Evolutionary conservation across 1,284 basidiomycete genomes (phyloP).

Genomic region (Ganoderma sinense): DNA sequence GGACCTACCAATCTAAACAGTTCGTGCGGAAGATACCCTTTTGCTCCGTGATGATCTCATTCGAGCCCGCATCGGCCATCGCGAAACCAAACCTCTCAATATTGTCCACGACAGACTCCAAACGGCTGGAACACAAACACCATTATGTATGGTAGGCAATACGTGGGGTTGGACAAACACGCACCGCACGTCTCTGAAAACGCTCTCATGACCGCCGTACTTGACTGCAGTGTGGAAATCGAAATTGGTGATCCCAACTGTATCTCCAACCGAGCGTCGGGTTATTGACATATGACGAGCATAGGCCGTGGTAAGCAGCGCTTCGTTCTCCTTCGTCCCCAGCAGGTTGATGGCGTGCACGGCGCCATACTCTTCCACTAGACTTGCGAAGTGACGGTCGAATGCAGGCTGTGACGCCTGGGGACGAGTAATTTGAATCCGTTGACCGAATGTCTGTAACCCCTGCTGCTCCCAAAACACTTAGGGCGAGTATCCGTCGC

Average conservation of each 20-base stretch:
- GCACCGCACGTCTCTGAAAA: conserved; percentile 79
- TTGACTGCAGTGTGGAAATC: conserved; percentile 93
- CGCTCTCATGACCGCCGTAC: conserved; percentile 88
- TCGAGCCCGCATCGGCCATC: conserved; percentile 71
- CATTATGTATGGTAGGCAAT: not conserved
- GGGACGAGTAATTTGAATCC: conserved; percentile 94
- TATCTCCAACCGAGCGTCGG: conserved; percentile 61
- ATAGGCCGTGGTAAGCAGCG: conserved; percentile 85
- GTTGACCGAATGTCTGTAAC: conserved; percentile 88
- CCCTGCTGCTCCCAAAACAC: conserved; percentile 99
- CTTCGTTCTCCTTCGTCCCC: conserved; percentile 92
- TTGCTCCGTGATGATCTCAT: conserved; percentile 83
- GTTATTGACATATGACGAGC: conserved; percentile 76
- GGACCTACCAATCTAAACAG: conserved; percentile 89
- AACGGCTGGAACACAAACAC: conserved; percentile 48
- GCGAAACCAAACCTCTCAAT: conserved; percentile 89
- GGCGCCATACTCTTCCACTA: conserved; percentile 84
- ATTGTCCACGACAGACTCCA: conserved; percentile 68
- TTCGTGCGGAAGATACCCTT: conserved; percentile 94
- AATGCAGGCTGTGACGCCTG: conserved; percentile 96
- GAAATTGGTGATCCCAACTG: conserved; percentile 84
- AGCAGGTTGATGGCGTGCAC: conserved; percentile 90
- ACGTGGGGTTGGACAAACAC: conserved; percentile 27
- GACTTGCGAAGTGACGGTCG: conserved; percentile 89
- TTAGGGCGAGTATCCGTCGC: conserved; percentile 37